These are phyloP conservation scores for Dothideomycetes sp. DNA, from an alignment of 2,329 filamentous ascomycete species.

Conservation along the genomic window DNA sequence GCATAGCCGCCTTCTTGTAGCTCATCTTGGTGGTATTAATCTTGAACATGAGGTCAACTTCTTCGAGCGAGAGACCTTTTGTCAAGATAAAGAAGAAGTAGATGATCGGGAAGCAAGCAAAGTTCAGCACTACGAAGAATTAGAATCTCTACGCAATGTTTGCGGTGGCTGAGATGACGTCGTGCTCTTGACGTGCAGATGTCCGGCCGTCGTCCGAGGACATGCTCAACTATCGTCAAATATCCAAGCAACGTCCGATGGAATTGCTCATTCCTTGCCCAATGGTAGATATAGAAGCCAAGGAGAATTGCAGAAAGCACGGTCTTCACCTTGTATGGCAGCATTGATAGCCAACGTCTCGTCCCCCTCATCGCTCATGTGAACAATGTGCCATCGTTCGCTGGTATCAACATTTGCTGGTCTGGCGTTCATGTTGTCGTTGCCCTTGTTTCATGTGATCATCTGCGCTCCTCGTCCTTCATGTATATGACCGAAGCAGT, in stretches of 20 bases:
- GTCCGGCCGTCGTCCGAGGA: too few species aligned
- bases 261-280: background rate
- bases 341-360: constrained; percentile 50
- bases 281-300: constrained; percentile 41
- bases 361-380: background rate
- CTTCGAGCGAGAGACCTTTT: constrained; percentile 16
- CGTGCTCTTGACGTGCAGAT: too few species aligned
- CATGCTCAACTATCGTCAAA: too few species aligned
- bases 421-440: background rate
- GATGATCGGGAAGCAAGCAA: constrained; percentile 37
- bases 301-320: constrained; percentile 38
- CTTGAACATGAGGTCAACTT: constrained; percentile 7
- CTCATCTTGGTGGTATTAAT: constrained; percentile 1
- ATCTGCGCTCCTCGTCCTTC: constrained; percentile 41
- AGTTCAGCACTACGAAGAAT: constrained; percentile 41
- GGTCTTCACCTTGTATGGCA: constrained; percentile 39
- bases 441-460: constrained; percentile 28
- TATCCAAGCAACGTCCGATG: too few species aligned
- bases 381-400: background rate
- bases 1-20: background rate
- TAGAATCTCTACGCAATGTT: constrained; percentile 50
- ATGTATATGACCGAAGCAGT: constrained; percentile 56
- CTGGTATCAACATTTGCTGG: background rate
- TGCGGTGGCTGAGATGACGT: constrained; percentile 39
- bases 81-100: constrained; percentile 37